Conservation (phyloP, 2,329 filamentous ascomycete genomes). For the Sclerotinia spermophila region DNA sequence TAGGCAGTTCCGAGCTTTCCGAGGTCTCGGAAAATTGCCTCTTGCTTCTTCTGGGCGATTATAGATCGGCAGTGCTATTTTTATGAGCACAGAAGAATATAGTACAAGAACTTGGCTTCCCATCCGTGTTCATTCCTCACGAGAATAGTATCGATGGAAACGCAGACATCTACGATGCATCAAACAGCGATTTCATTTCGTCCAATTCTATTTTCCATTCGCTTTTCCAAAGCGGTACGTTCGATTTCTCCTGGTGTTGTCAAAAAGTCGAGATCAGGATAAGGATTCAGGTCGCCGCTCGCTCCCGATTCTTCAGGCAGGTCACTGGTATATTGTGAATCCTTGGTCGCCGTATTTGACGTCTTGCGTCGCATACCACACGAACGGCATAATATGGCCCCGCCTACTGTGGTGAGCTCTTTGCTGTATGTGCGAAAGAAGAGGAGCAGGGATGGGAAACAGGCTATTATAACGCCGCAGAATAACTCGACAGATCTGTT, state of each 20-base stretch:
- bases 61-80: too few species aligned
- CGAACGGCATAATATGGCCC: accelerated
- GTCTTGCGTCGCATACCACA: accelerated
- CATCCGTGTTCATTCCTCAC: too few species aligned
- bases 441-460: background rate
- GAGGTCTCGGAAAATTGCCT: background rate
- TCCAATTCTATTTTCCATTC: background rate
- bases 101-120: too few species aligned
- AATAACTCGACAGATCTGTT: background rate
- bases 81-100: too few species aligned
- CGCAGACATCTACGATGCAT: too few species aligned
- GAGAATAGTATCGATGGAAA: too few species aligned
- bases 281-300: accelerated
- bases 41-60: background rate
- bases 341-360: accelerated
- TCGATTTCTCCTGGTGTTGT: background rate
- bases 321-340: accelerated
- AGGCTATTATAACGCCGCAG: background rate
- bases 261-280: background rate
- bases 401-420: accelerated
- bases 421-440: accelerated
- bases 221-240: accelerated
- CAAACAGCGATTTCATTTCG: background rate
- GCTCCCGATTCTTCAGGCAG: background rate
- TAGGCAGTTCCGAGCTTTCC: background rate